Conservation (phyloP, 306 rosid species). For the Cicer yamashitae region DNA sequence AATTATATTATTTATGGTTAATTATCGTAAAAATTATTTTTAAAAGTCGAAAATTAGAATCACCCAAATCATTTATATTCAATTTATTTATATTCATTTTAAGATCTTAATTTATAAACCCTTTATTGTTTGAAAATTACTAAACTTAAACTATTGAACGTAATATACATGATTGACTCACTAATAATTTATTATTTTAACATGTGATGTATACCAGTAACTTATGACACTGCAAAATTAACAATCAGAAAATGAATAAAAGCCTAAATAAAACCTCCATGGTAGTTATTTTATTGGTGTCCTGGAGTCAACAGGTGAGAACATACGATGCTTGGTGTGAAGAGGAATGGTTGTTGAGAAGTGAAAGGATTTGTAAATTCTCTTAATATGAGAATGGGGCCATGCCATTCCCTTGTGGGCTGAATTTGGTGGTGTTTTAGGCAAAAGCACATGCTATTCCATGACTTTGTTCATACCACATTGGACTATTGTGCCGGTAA, state of each 20-base stretch:
- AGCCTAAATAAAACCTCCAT: not conserved
- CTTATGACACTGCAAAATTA: slow-evolving; percentile 1
- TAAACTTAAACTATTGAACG: no score
- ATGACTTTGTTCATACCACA: slow-evolving; percentile 21
- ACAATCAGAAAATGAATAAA: no score
- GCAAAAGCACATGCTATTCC: slow-evolving; percentile 51
- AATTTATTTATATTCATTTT: no score
- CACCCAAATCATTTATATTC: no score
- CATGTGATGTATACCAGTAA: no score
- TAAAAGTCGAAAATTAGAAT: no score
- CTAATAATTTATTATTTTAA: no score
- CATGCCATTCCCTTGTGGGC: slow-evolving; percentile 38
- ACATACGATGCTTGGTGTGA: slow-evolving; percentile 15
- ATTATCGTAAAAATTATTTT: no score
- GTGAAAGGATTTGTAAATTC: not conserved
- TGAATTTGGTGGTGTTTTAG: not conserved
- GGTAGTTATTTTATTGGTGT: not conserved
- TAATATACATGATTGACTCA: no score
- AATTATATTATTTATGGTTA: no score
- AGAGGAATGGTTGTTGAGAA: not conserved
- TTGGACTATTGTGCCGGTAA: slow-evolving; percentile 56
- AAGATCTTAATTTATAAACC: no score
- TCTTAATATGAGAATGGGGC: slow-evolving; percentile 26
- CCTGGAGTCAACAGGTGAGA: slow-evolving; percentile 40
- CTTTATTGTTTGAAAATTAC: no score